Conservation (phyloP, 2,329 filamentous ascomycete species). For the Thermochaetoides dissita region DNA sequence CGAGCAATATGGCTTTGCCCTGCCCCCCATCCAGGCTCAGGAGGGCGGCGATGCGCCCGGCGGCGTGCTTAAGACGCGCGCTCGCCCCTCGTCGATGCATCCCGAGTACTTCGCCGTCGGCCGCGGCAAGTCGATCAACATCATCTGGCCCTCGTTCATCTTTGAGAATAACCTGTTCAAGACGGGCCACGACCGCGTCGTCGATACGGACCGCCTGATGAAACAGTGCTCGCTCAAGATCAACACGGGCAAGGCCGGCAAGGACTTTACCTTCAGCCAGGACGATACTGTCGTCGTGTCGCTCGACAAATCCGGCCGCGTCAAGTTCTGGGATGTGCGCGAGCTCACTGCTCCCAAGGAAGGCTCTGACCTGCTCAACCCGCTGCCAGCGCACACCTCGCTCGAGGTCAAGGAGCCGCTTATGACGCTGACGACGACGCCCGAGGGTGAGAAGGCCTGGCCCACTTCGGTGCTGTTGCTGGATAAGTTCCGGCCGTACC, state of each 20-base stretch:
- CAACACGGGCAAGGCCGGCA: constrained; percentile 92
- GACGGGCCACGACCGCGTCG: constrained; percentile 49
- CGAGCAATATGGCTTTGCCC: constrained; percentile 74
- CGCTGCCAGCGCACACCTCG: constrained; percentile 40
- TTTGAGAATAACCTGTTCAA: constrained; percentile 51
- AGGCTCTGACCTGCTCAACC: constrained; percentile 34
- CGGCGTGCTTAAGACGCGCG: constrained; percentile 88
- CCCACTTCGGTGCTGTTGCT: constrained; percentile 91
- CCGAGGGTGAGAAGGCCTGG: constrained; percentile 85
- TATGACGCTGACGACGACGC: constrained; percentile 73
- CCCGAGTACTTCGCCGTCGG: constrained; percentile 92
- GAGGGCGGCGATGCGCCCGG: constrained; percentile 76
- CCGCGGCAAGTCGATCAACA: constrained; percentile 88
- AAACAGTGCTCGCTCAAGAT: constrained; percentile 83
- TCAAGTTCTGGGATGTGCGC: constrained; percentile 97
- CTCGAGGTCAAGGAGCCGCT: constrained; percentile 76
- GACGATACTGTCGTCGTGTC: constrained; percentile 91
- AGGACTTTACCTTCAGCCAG: constrained; percentile 95
- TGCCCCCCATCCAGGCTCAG: constrained; percentile 72
- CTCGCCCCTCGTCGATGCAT: constrained; percentile 75
- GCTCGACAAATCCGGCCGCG: constrained; percentile 86
- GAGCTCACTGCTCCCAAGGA: constrained; percentile 49
- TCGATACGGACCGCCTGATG: constrained; percentile 78
- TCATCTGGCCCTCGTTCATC: constrained; percentile 58
- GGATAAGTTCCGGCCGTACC: constrained; percentile 88